Base-by-base conservation (phyloP, 2,329 filamentous ascomycete species). In the Colletotrichum lentis region DNA sequence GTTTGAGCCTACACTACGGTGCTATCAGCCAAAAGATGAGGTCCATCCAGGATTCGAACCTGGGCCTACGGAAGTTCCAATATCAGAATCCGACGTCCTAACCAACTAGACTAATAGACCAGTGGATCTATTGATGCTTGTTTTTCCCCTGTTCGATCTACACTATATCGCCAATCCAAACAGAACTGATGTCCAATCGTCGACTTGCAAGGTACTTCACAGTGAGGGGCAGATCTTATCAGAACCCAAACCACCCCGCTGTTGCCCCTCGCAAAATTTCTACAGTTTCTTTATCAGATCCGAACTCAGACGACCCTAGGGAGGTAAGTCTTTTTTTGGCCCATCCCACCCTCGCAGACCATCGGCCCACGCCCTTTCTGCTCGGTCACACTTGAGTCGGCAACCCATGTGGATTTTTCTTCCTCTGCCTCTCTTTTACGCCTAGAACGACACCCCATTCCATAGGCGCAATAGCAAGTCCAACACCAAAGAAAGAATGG, bases 41-140 rank as follows among this genome's bases (percentile, higher is more conserved):
- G 66, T 69, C 66, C 62, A 69, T 69, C 66, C 66, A 69, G 62
- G 66, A 69, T 65, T 69, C 66, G 66, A 69, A 69, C 66, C 66
- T 69, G 66, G 66, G 66, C 66, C 14, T 69, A 69, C 66, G 66
- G 66, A 69, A 69, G 0, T n/a, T 56, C 43, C 55, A 16, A 11
- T 1, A 39, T 69, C 66, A 69, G 66, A 69, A 69, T 69, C 66
- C 66, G 66, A 69, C 66, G 62, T 69, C 66, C 66, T 69, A 69
- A 69, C 66, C 66, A 69, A 69, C 66, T 69, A 66, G 66, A 69
- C 66, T 69, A 69, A 69, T 69, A 69, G 66, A 69, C 66, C 66
- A 2, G 7, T 0, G 1, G 4, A 22, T 3, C 37, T 35, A 16
- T 4, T 41, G 16, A 0, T 6, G 6, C 3, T 24, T 24, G n/a